Base-by-base conservation (phyloP, 129 eudicot species). In the Pulicaria dysenterica region DNA sequence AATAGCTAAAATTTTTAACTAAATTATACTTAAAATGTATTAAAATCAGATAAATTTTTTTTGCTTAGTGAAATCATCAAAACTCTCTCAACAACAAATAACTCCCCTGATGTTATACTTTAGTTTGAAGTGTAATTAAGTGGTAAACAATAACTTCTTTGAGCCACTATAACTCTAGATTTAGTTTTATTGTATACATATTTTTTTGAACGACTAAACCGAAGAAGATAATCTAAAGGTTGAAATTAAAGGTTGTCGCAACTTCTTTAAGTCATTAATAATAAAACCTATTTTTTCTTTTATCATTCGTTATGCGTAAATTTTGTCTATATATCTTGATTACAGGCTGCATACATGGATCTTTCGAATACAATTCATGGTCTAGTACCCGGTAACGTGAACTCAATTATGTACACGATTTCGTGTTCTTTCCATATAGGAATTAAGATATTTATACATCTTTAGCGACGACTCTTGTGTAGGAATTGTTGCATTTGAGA, bases 401-500 rank as follows among this genome's bases (percentile, higher is more conserved):
- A 69, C 76, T 15, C 88, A 47, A 83, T 14, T 11, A 8, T 16
- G 92, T 84, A 55, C 31, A 64, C 15, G 36, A 24, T 58, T 43
- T 73, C 37, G 9, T 59, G 10, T 43, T 16, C 6, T 17, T 63
- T 51, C 41, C 5, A 2, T 10, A 53, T 12, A 13, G 11, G 7
- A 17, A 38, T 24, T 0, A 24, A 24, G 31, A 24, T 24, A 24
- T 24, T 5, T 24, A 69, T 17, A 59, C 13, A 9, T 31, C 38
- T 77, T 49, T 77, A 5, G 46, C 9, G 19, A 49, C 15, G 12
- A 5, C 6, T 51, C 3, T 15, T 43, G 4, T 74, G 72, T 78
- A 88, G 97, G 89, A 51, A 74, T 89, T 50, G 78, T 77, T 31
- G 67, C 78, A 16, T 92, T 92, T 73, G 94, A 85, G 81, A 77